These are phyloP conservation scores for Pichia thaimueangensis DNA, from an alignment of 805 yeast genomes.

Conservation along the genomic window DNA sequence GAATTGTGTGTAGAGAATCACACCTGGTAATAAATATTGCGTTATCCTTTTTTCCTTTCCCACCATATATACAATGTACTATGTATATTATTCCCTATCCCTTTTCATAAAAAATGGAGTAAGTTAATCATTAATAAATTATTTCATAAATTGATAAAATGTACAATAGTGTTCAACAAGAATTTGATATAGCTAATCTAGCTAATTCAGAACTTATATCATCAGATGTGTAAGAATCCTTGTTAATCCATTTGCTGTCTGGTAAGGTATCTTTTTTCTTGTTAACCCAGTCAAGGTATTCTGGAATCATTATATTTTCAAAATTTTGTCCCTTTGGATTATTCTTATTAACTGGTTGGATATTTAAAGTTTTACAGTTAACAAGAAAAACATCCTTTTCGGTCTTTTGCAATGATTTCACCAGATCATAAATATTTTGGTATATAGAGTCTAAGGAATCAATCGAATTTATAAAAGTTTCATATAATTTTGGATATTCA, in stretches of 20 bases:
- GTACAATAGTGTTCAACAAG: no score
- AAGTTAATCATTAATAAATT: no score
- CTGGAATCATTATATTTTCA: neutral
- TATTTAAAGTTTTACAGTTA: neutral
- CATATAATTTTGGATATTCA: neutral
- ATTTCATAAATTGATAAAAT: no score
- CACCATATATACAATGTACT: no score
- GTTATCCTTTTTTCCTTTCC: no score
- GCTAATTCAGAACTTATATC: no score
- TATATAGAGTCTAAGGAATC: neutral
- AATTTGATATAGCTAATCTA: no score
- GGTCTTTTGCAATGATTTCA: neutral
- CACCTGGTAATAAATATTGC: slow-evolving; percentile 8
- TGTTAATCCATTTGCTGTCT: neutral
- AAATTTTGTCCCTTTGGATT: neutral
- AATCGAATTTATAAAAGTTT: slow-evolving; percentile 1
- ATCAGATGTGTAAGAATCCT: neutral
- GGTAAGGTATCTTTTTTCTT: neutral
- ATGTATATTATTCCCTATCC: no score
- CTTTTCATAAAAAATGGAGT: no score
- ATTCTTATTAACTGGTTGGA: neutral
- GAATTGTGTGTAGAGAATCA: slow-evolving; percentile 7
- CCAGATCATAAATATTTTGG: neutral
- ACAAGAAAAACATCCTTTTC: slow-evolving; percentile 3
- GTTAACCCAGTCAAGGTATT: slow-evolving; percentile 1